Base-by-base conservation (phyloP, 2,329 filamentous ascomycete species). In the Coniosporium tulheliwenetii region DNA sequence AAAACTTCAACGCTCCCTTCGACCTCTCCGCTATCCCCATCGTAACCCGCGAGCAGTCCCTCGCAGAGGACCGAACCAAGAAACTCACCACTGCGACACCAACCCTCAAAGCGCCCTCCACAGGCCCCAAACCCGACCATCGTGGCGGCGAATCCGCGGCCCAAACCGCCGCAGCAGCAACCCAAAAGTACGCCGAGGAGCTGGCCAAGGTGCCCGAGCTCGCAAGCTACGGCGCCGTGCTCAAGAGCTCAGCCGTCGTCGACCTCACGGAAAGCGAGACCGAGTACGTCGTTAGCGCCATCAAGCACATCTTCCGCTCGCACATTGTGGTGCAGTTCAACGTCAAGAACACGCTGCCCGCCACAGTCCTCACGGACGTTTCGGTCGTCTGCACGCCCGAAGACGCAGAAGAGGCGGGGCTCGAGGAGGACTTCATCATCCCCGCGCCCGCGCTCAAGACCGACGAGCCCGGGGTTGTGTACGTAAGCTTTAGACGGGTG, bases 271-370 rank as follows among this genome's bases (percentile, higher is more conserved):
- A 98, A 61, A 85, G 85, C 40, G 91, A 96, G 64, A 96, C 89
- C 14, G 91, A 98, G 62, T 98, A 98, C 53, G 86, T 95, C 39
- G 91, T 98, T 45, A 79, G 75, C 31, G 79, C 91, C 15, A 75
- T 95, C 62, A 98, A 98, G 70, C 91, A 98, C 59, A 78, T 98
- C 54, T 98, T 95, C 78, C 93, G 93, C 66, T 85, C 94, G 59
- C 85, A 96, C 56, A 70, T 98, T 55, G 89, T 98, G 30, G 67
- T 98, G 41, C 91, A 98, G 57, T 98, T 91, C 61, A 85, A 96
- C 57, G 79, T 98, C 60, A 96, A 93, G 72, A 98, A 98, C 68
- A 98, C 91, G 2, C 71, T 98, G 9, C 81, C 85, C 10, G 85
- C 87, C 45, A 93, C 86, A 12, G 76, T 98, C 26, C 71, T 96